Conservation (phyloP, 2,329 filamentous ascomycete genomes). For the Cladophialophora exuberans region DNA sequence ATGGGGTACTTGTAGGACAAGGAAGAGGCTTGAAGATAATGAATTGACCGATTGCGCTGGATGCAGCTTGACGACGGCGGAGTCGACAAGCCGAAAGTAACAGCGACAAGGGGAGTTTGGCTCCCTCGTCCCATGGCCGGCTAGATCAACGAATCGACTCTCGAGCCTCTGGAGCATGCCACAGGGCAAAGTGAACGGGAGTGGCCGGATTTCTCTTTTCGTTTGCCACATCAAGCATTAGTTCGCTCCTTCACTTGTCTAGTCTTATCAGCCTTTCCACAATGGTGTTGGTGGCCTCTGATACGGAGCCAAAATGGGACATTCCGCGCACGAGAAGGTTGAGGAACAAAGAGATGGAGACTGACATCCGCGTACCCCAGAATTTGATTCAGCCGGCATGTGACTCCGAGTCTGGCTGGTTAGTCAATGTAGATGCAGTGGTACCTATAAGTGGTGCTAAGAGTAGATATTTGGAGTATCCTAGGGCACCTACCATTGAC, state of each 20-base stretch:
- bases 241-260: not conserved
- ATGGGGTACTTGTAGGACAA: too few species aligned
- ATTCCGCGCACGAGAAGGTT: not conserved
- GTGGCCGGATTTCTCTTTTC: conserved; percentile 1
- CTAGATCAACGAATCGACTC: too few species aligned
- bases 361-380: not conserved
- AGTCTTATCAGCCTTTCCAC: not conserved
- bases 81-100: not conserved
- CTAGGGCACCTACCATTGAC: too few species aligned
- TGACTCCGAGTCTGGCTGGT: too few species aligned
- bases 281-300: not conserved
- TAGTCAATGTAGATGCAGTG: too few species aligned
- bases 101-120: not conserved
- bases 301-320: not conserved
- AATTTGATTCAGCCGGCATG: not conserved
- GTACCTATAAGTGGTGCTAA: too few species aligned
- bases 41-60: not conserved
- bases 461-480: too few species aligned
- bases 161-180: too few species aligned
- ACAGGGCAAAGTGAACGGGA: not conserved
- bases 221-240: not conserved
- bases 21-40: too few species aligned
- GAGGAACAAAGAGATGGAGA: not conserved
- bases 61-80: not conserved
- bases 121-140: not conserved